Evolutionary conservation across 2,329 filamentous ascomycete species (phyloP).

Genomic region (Massarina eburnea): DNA sequence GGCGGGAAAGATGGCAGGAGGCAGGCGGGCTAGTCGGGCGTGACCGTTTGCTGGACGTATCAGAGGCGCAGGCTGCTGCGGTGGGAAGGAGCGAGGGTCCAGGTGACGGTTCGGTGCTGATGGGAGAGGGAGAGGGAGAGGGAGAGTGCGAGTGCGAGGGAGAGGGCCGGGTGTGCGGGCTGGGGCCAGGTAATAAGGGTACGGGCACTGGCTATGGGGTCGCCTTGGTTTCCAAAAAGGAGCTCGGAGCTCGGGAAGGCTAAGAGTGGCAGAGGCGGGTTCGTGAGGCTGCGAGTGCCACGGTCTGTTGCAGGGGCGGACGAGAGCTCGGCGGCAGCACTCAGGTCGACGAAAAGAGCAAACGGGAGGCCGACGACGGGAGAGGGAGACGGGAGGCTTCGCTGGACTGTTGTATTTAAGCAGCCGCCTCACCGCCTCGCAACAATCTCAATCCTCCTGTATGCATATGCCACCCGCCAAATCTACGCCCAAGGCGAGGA

Average conservation of each 20-base stretch:
- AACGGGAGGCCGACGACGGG: too few relatives aligned
- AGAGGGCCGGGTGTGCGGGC: background rate
- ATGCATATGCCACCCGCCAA: slow-evolving; percentile 5
- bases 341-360: too few relatives aligned
- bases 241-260: slow-evolving; percentile 2
- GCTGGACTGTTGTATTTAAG: background rate
- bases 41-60: too few relatives aligned
- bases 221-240: slow-evolving; percentile 8
- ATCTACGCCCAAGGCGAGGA: slow-evolving; percentile 5
- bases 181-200: background rate
- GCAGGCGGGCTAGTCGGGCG: too few relatives aligned
- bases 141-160: background rate
- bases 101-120: background rate
- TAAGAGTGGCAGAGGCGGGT: background rate
- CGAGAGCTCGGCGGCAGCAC: too few relatives aligned
- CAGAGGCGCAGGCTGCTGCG: too few relatives aligned
- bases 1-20: too few relatives aligned
- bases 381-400: background rate
- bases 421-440: slow-evolving; percentile 8
- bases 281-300: slow-evolving; percentile 1
- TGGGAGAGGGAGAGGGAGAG: background rate
- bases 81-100: background rate
- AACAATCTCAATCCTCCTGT: slow-evolving; percentile 5
- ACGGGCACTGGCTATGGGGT: background rate
- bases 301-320: too few relatives aligned